These are phyloP conservation scores for Triticum turgidum DNA, from an alignment of 176 grass and related monocot genomes.

Conservation along the genomic window DNA sequence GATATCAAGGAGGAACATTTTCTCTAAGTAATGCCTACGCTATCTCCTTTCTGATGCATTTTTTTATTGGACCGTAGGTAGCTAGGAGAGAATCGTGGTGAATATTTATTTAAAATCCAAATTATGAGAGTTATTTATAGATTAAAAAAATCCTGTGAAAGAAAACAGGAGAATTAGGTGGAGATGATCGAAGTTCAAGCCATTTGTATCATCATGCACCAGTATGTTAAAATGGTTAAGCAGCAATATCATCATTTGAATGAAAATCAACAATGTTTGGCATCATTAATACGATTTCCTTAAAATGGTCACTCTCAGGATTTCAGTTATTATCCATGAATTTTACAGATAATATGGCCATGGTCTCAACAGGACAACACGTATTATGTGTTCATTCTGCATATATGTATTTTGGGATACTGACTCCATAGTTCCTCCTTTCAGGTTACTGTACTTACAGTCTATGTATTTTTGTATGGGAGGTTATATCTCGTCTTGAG, in stretches of 20 bases:
- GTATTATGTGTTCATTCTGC: neutral
- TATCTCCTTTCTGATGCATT: neutral
- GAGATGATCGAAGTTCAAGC: neutral
- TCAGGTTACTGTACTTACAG: conserved; percentile 89
- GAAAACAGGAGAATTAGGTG: neutral
- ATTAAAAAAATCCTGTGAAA: neutral
- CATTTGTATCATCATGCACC: conserved; percentile 6
- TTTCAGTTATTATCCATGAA: conserved; percentile 5
- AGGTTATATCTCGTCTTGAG: conserved; percentile 92
- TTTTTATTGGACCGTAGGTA: neutral
- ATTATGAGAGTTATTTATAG: neutral
- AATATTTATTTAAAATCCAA: neutral
- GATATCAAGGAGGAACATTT: neutral
- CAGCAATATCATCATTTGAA: neutral
- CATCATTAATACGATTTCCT: conserved; percentile 6
- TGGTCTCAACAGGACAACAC: neutral
- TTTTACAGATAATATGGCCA: neutral
- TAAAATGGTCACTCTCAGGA: neutral
- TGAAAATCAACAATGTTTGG: neutral
- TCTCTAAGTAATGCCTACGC: neutral
- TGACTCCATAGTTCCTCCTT: conserved; percentile 28
- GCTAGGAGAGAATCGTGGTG: neutral
- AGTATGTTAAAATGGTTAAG: neutral
- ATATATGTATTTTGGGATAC: conserved; percentile 25
- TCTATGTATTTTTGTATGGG: conserved; percentile 94